These are phyloP conservation scores for Tilletia walkeri DNA, from an alignment of 1,284 basidiomycete genomes.

Conservation along the genomic window DNA sequence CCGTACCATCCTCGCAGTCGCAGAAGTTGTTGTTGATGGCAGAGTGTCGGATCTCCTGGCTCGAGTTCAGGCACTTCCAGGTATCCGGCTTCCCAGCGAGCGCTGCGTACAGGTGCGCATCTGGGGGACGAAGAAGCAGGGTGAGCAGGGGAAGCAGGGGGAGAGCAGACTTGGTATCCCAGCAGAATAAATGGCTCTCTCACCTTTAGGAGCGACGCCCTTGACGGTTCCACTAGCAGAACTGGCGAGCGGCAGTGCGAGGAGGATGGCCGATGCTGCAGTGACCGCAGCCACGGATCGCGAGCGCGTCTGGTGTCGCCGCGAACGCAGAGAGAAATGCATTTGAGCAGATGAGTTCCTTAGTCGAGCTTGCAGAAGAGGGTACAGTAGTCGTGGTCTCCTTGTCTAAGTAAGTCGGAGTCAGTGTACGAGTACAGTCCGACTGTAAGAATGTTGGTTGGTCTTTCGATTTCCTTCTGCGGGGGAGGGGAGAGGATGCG, in stretches of 20 bases:
- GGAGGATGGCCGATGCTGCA: conserved; percentile 2
- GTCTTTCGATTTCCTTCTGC: too few relatives aligned
- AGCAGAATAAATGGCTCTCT: background rate
- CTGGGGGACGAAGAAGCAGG: conserved; percentile 12
- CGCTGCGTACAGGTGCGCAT: conserved; percentile 21
- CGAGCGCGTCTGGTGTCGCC: background rate
- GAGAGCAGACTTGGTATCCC: background rate
- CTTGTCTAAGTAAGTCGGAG: too few relatives aligned
- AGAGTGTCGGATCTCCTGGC: conserved; percentile 62
- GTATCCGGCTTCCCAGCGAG: conserved; percentile 21
- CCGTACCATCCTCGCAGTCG: conserved; percentile 87
- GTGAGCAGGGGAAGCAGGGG: background rate
- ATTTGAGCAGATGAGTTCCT: background rate
- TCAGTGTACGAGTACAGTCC: too few relatives aligned
- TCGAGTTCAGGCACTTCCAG: conserved; percentile 44
- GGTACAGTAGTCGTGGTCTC: too few relatives aligned
- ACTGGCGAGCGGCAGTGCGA: conserved; percentile 1
- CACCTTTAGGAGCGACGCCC: conserved; percentile 10
- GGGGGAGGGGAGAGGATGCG: too few relatives aligned
- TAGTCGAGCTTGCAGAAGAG: too few relatives aligned
- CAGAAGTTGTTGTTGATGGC: conserved; percentile 93
- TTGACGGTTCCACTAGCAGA: conserved; percentile 1
- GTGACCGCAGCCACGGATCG: background rate
- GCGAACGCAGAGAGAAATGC: background rate
- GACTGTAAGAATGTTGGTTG: too few relatives aligned